phyloP scores from a whole-genome alignment of 2,329 filamentous ascomycete species.

The Chalaropsis thielavioides region DNA sequence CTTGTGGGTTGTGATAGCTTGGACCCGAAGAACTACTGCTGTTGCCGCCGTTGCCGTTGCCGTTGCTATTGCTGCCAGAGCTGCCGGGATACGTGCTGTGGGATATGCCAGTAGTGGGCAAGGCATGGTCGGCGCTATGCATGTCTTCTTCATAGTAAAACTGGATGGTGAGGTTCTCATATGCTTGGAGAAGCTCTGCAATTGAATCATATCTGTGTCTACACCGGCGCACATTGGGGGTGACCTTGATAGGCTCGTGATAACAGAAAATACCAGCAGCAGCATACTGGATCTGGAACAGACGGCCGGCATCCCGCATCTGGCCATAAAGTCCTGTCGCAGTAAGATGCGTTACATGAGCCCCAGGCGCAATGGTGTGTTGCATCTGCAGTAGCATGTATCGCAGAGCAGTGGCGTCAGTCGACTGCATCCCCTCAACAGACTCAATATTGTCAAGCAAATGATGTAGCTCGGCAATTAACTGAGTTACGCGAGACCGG shows the following conservation, averaged over 20 bases:
- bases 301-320: slow-evolving; percentile 25
- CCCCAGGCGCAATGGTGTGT: slow-evolving; percentile 25
- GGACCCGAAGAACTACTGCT: background rate
- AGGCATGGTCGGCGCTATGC: slow-evolving; percentile 28
- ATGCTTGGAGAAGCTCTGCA: slow-evolving; percentile 27
- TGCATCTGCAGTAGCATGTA: slow-evolving; percentile 30
- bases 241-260: slow-evolving; percentile 31
- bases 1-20: background rate
- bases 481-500: slow-evolving; percentile 27
- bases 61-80: background rate
- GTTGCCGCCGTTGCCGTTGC: background rate
- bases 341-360: slow-evolving; percentile 26
- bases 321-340: slow-evolving; percentile 28
- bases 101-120: slow-evolving; percentile 10
- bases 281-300: slow-evolving; percentile 27
- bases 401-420: slow-evolving; percentile 28
- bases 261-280: slow-evolving; percentile 30
- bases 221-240: slow-evolving; percentile 32
- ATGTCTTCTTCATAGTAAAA: slow-evolving; percentile 34
- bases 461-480: slow-evolving; percentile 27
- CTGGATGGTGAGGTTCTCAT: slow-evolving; percentile 27
- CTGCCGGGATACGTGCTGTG: background rate
- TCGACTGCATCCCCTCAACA: slow-evolving; percentile 23
- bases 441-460: slow-evolving; percentile 27
- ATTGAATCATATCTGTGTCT: slow-evolving; percentile 29